phyloP scores from a whole-genome alignment of 371 early-diverging fungal genomes.

The Funneliformis caledonium region DNA sequence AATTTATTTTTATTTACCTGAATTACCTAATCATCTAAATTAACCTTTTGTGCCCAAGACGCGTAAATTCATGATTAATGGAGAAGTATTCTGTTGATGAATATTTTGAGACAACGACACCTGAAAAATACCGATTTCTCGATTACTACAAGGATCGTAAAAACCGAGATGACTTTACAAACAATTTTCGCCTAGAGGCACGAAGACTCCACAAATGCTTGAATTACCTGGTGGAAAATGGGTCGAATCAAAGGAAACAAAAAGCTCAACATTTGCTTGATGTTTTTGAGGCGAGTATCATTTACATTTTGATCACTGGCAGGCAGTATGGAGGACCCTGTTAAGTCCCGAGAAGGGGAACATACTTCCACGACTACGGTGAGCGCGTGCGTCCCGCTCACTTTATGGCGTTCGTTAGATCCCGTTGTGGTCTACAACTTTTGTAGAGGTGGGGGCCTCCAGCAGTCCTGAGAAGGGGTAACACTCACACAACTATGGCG shows the following conservation, averaged over 20 bases:
- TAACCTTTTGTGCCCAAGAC: no score
- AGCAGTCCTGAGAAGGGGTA: slow-evolving; percentile 38
- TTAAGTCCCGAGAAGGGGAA: slow-evolving; percentile 38
- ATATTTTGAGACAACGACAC: slow-evolving; percentile 32
- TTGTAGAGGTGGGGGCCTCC: slow-evolving; percentile 29
- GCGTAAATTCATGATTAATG: no score
- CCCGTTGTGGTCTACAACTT: slow-evolving; percentile 40
- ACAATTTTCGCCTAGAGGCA: slow-evolving; percentile 30
- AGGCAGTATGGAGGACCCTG: slow-evolving; percentile 38
- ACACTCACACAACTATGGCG: slow-evolving; percentile 31
- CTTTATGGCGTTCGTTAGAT: slow-evolving; percentile 39
- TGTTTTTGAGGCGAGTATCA: slow-evolving; percentile 41
- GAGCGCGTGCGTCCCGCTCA: slow-evolving; percentile 39
- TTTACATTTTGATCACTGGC: slow-evolving; percentile 33
- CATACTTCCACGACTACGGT: slow-evolving; percentile 36
- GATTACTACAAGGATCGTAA: slow-evolving; percentile 30
- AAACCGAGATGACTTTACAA: slow-evolving; percentile 30
- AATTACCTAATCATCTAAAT: no score
- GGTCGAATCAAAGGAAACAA: slow-evolving; percentile 31
- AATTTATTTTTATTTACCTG: no score
- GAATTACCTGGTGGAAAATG: slow-evolving; percentile 22
- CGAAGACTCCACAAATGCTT: slow-evolving; percentile 23
- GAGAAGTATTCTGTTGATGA: not conserved
- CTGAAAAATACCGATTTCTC: slow-evolving; percentile 32
- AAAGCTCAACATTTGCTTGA: slow-evolving; percentile 29